Evolutionary conservation across 352 stramenopile genomes (phyloP).

Genomic region (Phytophthora macrochlamydospora): DNA sequence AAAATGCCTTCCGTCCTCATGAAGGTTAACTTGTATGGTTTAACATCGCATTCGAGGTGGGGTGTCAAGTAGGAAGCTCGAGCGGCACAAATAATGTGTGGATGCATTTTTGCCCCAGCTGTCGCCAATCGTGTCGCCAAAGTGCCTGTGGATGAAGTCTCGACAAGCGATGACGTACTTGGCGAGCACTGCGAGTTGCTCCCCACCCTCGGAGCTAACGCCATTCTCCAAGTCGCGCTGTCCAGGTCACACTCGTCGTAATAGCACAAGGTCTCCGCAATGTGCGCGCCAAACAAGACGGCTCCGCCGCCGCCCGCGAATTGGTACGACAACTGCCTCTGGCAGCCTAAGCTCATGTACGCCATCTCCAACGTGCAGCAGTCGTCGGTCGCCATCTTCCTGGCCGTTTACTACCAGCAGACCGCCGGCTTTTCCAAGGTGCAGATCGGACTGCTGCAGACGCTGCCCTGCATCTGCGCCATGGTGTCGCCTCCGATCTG

Average conservation of each 20-base stretch:
- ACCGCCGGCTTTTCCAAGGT: slow-evolving; percentile 66
- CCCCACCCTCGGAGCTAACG: background rate
- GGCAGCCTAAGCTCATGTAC: slow-evolving; percentile 81
- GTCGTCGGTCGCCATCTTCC: slow-evolving; percentile 72
- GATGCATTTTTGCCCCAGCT: slow-evolving; percentile 26
- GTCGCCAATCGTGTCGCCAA: slow-evolving; percentile 19
- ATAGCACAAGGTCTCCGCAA: slow-evolving; percentile 5
- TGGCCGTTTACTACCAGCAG: slow-evolving; percentile 74
- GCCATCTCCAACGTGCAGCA: slow-evolving; percentile 55
- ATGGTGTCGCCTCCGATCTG: slow-evolving; percentile 72
- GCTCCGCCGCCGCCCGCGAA: slow-evolving; percentile 9
- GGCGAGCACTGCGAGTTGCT: background rate
- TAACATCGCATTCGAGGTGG: slow-evolving; percentile 12
- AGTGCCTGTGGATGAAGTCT: slow-evolving; percentile 33
- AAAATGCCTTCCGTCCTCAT: slow-evolving; percentile 4
- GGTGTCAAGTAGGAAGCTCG: slow-evolving; percentile 10
- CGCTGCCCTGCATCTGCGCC: slow-evolving; percentile 58
- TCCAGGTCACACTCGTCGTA: slow-evolving; percentile 6
- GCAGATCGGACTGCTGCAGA: slow-evolving; percentile 75
- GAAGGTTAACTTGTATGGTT: slow-evolving; percentile 1
- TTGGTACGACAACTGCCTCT: slow-evolving; percentile 36
- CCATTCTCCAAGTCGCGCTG: slow-evolving; percentile 24
- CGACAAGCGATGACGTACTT: slow-evolving; percentile 10
- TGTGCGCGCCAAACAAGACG: slow-evolving; percentile 17
- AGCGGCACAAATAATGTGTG: slow-evolving; percentile 26